Evolutionary conservation across 2,329 filamentous ascomycete species (phyloP), one percentile per base, ranked within the genome.

Genomic region (Cladosporium sp.): DNA sequence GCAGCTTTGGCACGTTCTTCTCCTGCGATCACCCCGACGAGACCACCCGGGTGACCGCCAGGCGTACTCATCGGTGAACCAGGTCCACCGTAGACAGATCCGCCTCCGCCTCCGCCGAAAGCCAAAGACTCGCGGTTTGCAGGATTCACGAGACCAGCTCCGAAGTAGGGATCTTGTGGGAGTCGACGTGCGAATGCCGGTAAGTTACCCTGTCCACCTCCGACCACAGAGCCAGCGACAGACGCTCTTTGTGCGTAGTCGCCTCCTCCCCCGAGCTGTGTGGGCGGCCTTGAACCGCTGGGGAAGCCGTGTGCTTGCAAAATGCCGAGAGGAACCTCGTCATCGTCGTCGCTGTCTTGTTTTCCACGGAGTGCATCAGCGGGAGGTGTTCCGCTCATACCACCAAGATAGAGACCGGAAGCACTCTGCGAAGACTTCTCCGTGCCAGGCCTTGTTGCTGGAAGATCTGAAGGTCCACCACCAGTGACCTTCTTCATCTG

Each of bases 401-500:
- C 71, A 19, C 69, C 69, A 47, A 70, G 60, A 53, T 71, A 64
- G 12, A 71, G 37, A 9, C 42, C 42, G 22, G 56, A 52, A 24
- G 65, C 60, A 47, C 61, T 68, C n/a, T 56, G 36, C 56, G 73
- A 75, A 4, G 83, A 84, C 34, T 80, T 76, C 17, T 81, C 78
- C 60, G 86, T 72, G 50, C 77, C 75, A 13, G 83, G 80, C n/a
- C 84, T 82, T 13, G 15, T 45, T 24, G 79, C 72, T 3, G 79
- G 71, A 12, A 73, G 64, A 40, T 76, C 74, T 10, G 79, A 72
- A 4, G 80, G 72, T 20, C 84, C 76, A 65, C 93, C 90, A 48
- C 91, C 91, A 0, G 91, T 95, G 28, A 94, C 88, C 74, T 96
- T 96, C 89, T 93, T 96, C 91, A 96, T 96, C 73, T 94, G 89